Evolutionary conservation across 1,284 basidiomycete genomes (phyloP).

Genomic region (Cryptococcus sp.): DNA sequence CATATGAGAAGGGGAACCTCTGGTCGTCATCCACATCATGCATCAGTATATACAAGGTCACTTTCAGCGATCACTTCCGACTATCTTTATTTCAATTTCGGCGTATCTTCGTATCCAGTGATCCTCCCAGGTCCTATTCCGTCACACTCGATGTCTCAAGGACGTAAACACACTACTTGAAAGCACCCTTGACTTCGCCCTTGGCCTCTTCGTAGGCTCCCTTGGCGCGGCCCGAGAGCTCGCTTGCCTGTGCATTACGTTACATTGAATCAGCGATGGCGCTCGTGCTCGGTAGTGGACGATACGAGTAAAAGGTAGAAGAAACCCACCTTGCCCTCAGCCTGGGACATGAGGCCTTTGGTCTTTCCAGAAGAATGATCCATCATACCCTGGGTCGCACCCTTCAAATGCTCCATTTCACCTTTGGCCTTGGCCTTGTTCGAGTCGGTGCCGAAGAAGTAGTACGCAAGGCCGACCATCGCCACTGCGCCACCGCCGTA

Average conservation of each 20-base stretch:
- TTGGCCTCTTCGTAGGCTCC: constrained; percentile 29
- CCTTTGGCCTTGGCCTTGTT: constrained; percentile 18
- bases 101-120: no score
- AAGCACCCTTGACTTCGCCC: constrained; percentile 30
- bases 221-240: constrained; percentile 29
- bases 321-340: constrained; percentile 22
- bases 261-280: background rate
- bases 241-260: constrained; percentile 11
- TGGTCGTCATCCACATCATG: no score
- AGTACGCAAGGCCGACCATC: constrained; percentile 26
- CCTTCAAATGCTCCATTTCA: background rate
- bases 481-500: constrained; percentile 25
- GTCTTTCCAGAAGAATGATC: constrained; percentile 22
- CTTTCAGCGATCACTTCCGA: no score
- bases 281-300: background rate
- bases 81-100: no score
- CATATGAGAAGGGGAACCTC: no score
- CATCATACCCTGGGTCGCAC: constrained; percentile 2
- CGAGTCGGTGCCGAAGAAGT: constrained; percentile 20
- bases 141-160: background rate
- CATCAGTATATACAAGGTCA: no score
- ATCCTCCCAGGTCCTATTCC: no score
- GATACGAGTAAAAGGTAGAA: background rate
- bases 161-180: constrained; percentile 12
- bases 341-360: constrained; percentile 19